Evolutionary conservation across 371 early-diverging fungal genomes (phyloP).

Genomic region (Phascolomyces articulosus): DNA sequence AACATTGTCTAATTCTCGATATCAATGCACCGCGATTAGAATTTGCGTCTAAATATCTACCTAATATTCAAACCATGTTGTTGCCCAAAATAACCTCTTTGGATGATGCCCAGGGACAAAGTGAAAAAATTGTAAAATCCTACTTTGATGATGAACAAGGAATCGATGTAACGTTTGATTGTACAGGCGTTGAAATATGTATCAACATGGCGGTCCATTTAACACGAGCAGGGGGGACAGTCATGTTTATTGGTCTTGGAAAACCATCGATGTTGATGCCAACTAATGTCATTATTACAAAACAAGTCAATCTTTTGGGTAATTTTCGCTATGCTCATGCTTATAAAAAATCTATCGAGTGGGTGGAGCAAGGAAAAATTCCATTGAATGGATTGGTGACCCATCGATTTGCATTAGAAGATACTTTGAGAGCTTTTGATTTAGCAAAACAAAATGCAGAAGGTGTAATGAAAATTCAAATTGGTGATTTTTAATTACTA

Average conservation of each 20-base stretch:
- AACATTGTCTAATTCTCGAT: conserved; percentile 37
- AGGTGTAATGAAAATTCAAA: conserved; percentile 24
- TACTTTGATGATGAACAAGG: conserved; percentile 24
- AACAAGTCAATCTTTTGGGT: conserved; percentile 42
- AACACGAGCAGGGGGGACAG: conserved; percentile 36
- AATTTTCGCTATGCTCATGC: conserved; percentile 32
- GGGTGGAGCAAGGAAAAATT: conserved; percentile 13
- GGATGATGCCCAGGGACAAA: conserved; percentile 17
- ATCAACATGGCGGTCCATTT: conserved; percentile 39
- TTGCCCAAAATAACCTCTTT: background rate
- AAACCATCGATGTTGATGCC: conserved; percentile 41
- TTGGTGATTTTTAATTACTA: conserved; percentile 21
- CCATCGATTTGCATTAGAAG: conserved; percentile 21
- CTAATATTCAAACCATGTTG: conserved; percentile 10
- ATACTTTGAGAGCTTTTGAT: conserved; percentile 20
- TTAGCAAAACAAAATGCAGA: conserved; percentile 11
- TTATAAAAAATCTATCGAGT: conserved; percentile 21
- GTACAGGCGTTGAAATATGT: conserved; percentile 46
- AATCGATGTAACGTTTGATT: conserved; percentile 29
- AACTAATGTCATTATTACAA: conserved; percentile 43
- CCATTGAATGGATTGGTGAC: conserved; percentile 20
- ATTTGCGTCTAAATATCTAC: conserved; percentile 28
- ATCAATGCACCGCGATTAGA: conserved; percentile 34
- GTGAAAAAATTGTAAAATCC: conserved; percentile 4
- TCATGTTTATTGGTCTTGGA: conserved; percentile 44